phyloP scores from a whole-genome alignment of 2,329 filamentous ascomycete species.

The Aspergillus neoniger region DNA sequence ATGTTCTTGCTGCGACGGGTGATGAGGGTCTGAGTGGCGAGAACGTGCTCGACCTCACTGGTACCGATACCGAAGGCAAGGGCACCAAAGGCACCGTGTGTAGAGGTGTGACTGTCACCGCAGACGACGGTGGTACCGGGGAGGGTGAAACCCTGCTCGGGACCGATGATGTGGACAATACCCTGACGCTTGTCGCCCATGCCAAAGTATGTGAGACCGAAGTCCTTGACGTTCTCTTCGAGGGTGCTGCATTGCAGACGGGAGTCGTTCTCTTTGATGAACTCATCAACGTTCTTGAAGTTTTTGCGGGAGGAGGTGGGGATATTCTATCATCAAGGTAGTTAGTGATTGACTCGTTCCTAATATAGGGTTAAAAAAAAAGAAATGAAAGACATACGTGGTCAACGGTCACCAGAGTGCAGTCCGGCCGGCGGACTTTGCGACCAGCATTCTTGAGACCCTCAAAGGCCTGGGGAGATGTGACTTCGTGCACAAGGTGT shows the following conservation, averaged over 20 bases:
- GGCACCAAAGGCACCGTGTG: constrained; percentile 93
- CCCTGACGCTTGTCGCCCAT: constrained; percentile 95
- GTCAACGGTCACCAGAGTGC: constrained; percentile 93
- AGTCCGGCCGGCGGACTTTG: constrained; percentile 88
- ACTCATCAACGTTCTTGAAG: constrained; percentile 89
- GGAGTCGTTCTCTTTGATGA: constrained; percentile 93
- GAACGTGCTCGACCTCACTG: constrained; percentile 96
- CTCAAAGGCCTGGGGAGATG: constrained; percentile 97
- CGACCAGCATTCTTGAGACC: constrained; percentile 86
- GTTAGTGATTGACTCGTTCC: not conserved
- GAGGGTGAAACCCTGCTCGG: constrained; percentile 97
- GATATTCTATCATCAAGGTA: constrained; percentile 67
- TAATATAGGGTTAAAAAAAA: not conserved
- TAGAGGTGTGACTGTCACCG: constrained; percentile 97
- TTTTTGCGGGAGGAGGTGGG: constrained; percentile 87
- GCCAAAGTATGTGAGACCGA: constrained; percentile 95
- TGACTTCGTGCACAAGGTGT: constrained; percentile 97
- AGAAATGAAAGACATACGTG: constrained; percentile 65
- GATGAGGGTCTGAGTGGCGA: constrained; percentile 93
- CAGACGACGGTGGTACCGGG: constrained; percentile 96
- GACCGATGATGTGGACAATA: constrained; percentile 97
- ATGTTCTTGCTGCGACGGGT: constrained; percentile 98
- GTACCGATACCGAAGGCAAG: constrained; percentile 97
- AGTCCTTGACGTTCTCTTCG: constrained; percentile 96
- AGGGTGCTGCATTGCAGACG: constrained; percentile 91